Evolutionary conservation across 1,284 basidiomycete species (phyloP), one percentile per base, ranked within the genome.

Genomic region (Stereum hirsutum): DNA sequence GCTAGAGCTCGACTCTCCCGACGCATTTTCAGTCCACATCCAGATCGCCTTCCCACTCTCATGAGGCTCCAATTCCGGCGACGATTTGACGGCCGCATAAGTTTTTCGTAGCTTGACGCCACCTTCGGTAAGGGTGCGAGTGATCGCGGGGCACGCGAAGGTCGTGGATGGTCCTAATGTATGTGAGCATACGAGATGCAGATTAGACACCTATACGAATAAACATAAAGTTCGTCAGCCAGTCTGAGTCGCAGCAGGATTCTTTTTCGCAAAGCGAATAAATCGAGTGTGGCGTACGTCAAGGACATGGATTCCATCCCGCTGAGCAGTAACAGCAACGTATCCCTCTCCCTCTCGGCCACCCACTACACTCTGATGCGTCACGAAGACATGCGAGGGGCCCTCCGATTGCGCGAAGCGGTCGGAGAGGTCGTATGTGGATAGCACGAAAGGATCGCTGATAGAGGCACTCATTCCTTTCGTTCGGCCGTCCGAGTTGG

Each of bases 281-380:
- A 4, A 36, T 45, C 26, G 37, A 41, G 24, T 27, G n/a, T 19
- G 17, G 65, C 75, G 57, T 56, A 86, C 83, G 57, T 87, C 79
- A 43, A 83, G 59, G 39, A 87, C 57, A 60, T 87, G 81, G 35
- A 87, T 62, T 17, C 85, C 85, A 47, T 88, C 81, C 49, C 71
- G 72, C 48, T 83, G 80, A 15, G 70, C 77, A 12, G 80, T n/a
- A n/a, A n/a, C n/a, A n/a, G n/a, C 72, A 46, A 83, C 66, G 2
- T 81, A 79, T 27, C 74, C 77, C 64, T 73, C 71, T 20, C 72
- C 71, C 35, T 78, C 72, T 34, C 46, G 61, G 61, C 45, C 48
- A 41, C 50, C 53, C n/a, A 49, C 53, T 24, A 59, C 55, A 40
- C 59, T 62, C 49, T 61, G 64, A 48, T 72, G 59, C 6, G 62